Conservation (phyloP, 306 rosid species). For the Trifolium dubium region DNA sequence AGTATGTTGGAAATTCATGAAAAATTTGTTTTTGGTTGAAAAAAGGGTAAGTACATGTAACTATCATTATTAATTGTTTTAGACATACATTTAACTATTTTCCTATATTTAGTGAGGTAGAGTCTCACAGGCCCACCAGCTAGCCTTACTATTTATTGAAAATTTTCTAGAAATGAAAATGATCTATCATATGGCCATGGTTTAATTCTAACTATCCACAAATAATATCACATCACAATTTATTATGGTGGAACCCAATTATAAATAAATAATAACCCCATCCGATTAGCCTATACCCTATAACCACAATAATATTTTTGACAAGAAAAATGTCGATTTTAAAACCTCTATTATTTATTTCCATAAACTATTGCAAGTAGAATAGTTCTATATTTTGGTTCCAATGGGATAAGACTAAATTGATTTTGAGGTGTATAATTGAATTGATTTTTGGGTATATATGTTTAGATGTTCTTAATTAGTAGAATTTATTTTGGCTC, state of each 20-base stretch:
- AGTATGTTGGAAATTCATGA: constrained; percentile 24
- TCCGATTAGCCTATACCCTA: constrained; percentile 14
- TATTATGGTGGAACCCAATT: constrained; percentile 44
- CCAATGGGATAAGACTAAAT: background rate
- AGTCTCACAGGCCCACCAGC: constrained; percentile 30
- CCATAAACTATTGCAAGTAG: constrained; percentile 22
- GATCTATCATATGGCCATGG: constrained; percentile 25
- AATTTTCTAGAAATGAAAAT: constrained; percentile 24
- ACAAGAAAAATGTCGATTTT: constrained; percentile 2
- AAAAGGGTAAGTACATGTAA: constrained; percentile 16
- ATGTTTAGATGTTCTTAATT: no score
- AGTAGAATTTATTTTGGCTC: background rate
- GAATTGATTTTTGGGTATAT: background rate
- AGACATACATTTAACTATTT: background rate
- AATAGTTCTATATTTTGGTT: background rate
- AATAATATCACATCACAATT: constrained; percentile 37
- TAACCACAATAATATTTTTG: constrained; percentile 32
- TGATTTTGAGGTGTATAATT: background rate
- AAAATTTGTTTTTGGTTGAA: background rate
- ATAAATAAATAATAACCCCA: constrained; percentile 12
- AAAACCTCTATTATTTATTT: constrained; percentile 15
- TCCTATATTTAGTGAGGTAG: constrained; percentile 17
- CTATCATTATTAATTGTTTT: constrained; percentile 34
- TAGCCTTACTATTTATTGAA: constrained; percentile 39
- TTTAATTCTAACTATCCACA: constrained; percentile 25